Evolutionary conservation across 768 basidiomycete genomes (phyloP), one percentile per base, ranked within the genome.

Genomic region (Sporobolomyces pararoseus): DNA sequence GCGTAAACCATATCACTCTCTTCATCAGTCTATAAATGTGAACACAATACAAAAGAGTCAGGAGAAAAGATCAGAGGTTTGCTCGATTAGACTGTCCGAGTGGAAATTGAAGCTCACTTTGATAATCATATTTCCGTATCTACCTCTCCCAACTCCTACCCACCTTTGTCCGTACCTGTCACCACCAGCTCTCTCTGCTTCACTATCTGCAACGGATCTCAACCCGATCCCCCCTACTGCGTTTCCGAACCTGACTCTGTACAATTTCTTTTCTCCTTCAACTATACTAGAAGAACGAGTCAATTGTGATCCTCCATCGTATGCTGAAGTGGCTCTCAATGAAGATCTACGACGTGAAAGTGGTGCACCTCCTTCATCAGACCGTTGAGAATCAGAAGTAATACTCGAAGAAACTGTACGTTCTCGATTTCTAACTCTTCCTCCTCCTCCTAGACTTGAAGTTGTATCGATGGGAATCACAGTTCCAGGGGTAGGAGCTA

Each of bases 181-280:
- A 2, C 65, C 64, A 0, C 60, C 70, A 0, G 39, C 64, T n/a
- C 54, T 29, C 23, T 25, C 64, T 0, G 64, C 64, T 49, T 71
- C 64, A n/a, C 37, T 42, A 39, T 70, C 69, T 5, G 69, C 69
- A 12, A 70, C 69, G 3, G 29, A 39, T 34, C 59, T 21, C 63
- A 71, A 31, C 21, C 70, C 70, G 32, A 71, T 53, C 10, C 70
- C 70, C n/a, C 65, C 34, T 7, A 47, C 19, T 0, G 65, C 70
- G 47, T 71, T 71, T 1, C 53, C 70, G 39, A 71, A 71, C 29
- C 70, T 46, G 6, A 71, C 70, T 4, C 63, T 29, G 25, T 63
- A 63, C 12, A 66, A 23, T 23, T 57, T 62, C 52, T 47, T 49
- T 35, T 29, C 44, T n/a, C 52, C 23, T 6, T 62, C 37, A 29